Percentiles rank a stretch among this genome's conserved stretches.
phyloP scores from a whole-genome alignment of 306 rosid species.

The Hippophae gyantsensis region DNA sequence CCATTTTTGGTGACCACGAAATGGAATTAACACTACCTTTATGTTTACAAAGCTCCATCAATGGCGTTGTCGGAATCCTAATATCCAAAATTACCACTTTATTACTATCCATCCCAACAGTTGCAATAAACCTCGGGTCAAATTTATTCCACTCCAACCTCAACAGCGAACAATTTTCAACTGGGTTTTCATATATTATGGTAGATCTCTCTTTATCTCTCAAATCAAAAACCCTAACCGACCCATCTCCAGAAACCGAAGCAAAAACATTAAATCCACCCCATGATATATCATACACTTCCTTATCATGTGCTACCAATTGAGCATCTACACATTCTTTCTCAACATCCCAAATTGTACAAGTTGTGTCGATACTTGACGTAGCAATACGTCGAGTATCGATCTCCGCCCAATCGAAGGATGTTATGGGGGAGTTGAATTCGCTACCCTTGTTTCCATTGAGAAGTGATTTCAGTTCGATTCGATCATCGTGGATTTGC shows the following conservation, averaged over 20 bases:
- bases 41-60: slow-evolving; percentile 43
- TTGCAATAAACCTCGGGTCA: slow-evolving; percentile 51
- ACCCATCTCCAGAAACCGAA: slow-evolving; percentile 64
- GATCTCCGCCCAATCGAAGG: slow-evolving; percentile 48
- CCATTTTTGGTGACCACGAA: slow-evolving; percentile 52
- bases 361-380: slow-evolving; percentile 45
- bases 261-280: slow-evolving; percentile 63
- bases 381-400: slow-evolving; percentile 35
- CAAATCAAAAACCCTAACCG: slow-evolving; percentile 52
- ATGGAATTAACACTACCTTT: slow-evolving; percentile 45
- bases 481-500: slow-evolving; percentile 48
- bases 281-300: slow-evolving; percentile 63
- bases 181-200: slow-evolving; percentile 49
- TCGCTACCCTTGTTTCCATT: slow-evolving; percentile 39
- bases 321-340: slow-evolving; percentile 45
- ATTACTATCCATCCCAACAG: slow-evolving; percentile 47
- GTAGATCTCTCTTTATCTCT: slow-evolving; percentile 59
- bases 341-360: slow-evolving; percentile 61
- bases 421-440: slow-evolving; percentile 42
- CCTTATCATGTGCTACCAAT: slow-evolving; percentile 64
- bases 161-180: slow-evolving; percentile 31
- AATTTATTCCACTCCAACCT: slow-evolving; percentile 64
- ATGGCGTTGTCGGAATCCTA: slow-evolving; percentile 48
- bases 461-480: slow-evolving; percentile 45
- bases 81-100: slow-evolving; percentile 55